These are phyloP conservation scores for Cubamyces lactineus DNA, from an alignment of 768 basidiomycete species.

Conservation along the genomic window DNA sequence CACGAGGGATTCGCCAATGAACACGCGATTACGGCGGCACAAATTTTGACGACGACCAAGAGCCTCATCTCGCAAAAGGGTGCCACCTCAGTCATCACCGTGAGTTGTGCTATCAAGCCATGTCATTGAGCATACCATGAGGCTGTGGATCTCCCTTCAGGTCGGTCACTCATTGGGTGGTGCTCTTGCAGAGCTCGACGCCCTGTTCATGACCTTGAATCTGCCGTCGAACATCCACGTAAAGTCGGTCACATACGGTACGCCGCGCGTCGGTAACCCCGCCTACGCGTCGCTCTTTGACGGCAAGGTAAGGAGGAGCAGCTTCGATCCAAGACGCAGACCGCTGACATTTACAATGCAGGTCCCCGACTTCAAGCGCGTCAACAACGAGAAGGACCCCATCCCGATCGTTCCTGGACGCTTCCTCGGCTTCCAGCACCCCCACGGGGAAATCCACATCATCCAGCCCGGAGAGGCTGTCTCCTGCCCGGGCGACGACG, in stretches of 20 bases:
- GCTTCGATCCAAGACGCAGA: too few relatives aligned
- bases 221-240: constrained; percentile 38
- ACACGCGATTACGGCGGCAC: constrained; percentile 50
- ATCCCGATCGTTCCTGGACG: constrained; percentile 61
- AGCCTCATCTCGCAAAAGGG: constrained; percentile 42
- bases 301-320: constrained; percentile 37
- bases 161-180: constrained; percentile 41
- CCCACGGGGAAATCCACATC: constrained; percentile 58
- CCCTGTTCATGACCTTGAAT: constrained; percentile 35
- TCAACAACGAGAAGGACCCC: constrained; percentile 44
- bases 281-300: constrained; percentile 45
- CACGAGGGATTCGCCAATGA: constrained; percentile 58
- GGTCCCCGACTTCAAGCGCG: constrained; percentile 33
- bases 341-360: constrained; percentile 31
- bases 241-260: constrained; percentile 51
- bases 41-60: constrained; percentile 49
- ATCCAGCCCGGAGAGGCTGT: constrained; percentile 39
- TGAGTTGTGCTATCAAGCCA: constrained; percentile 27
- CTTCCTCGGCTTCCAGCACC: constrained; percentile 53
- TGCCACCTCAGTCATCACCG: constrained; percentile 46
- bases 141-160: not conserved
- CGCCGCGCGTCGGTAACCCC: constrained; percentile 54
- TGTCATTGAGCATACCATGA: too few relatives aligned
- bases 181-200: constrained; percentile 36
- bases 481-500: constrained; percentile 56